Conservation (phyloP, 2,329 filamentous ascomycete species). For the Coleophoma cylindrospora region DNA sequence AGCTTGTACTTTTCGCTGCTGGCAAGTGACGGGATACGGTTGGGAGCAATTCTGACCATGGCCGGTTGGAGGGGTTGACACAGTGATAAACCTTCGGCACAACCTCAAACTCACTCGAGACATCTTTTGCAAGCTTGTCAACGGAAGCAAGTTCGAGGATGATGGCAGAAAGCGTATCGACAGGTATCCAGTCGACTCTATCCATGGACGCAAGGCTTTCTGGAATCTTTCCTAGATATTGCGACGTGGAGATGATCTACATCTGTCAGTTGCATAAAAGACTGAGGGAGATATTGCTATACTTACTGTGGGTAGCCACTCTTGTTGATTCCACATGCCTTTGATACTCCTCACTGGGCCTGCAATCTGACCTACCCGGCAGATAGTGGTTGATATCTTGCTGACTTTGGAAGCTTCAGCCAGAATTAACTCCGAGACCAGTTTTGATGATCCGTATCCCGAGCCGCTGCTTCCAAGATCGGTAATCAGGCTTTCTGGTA, state of each 20-base stretch:
- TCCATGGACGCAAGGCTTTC: slow-evolving; percentile 27
- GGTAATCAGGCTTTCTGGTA: slow-evolving; percentile 29
- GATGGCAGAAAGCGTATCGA: slow-evolving; percentile 37
- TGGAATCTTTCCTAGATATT: slow-evolving; percentile 30
- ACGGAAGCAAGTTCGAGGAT: slow-evolving; percentile 34
- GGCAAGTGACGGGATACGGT: slow-evolving; percentile 29
- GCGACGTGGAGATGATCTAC: slow-evolving; percentile 20
- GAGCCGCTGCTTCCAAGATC: slow-evolving; percentile 26
- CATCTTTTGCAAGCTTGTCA: not conserved
- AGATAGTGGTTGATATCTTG: slow-evolving; percentile 30
- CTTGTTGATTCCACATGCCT: slow-evolving; percentile 48
- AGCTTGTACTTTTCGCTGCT: too few species aligned
- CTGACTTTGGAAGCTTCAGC: slow-evolving; percentile 31
- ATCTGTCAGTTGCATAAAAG: too few species aligned
- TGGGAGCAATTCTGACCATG: slow-evolving; percentile 23
- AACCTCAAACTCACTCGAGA: slow-evolving; percentile 11
- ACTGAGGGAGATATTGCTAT: not conserved
- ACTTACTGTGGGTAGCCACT: slow-evolving; percentile 45
- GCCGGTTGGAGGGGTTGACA: slow-evolving; percentile 40
- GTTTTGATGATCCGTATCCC: slow-evolving; percentile 21
- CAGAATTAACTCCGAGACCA: slow-evolving; percentile 31
- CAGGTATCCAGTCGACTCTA: slow-evolving; percentile 36
- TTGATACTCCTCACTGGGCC: slow-evolving; percentile 28
- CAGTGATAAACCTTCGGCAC: slow-evolving; percentile 36
- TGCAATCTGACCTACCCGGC: slow-evolving; percentile 43